Evolutionary conservation across 1,284 basidiomycete species (phyloP), one percentile per base, ranked within the genome.

Genomic region (Cutaneotrichosporon mucoides): DNA sequence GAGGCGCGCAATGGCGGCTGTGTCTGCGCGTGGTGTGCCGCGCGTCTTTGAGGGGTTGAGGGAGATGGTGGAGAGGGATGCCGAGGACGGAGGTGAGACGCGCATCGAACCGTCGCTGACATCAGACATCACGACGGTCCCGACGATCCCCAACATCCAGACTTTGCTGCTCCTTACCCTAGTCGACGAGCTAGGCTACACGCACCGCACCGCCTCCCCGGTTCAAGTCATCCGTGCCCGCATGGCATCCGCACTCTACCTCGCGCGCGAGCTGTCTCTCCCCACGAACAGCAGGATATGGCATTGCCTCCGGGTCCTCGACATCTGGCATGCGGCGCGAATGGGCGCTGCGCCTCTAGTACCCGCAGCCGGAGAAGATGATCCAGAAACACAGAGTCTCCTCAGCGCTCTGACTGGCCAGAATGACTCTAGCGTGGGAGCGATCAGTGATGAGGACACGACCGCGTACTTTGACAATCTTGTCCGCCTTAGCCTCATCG

Each of bases 281-380:
- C 62, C 8, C 38, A 2, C 8, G 38, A 12, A 65, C n/a, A 36
- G 37, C 2, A 47, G 65, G 43, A 62, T 70, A n/a, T 68, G 66
- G 68, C 57, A 48, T 24, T 68, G 65, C 49, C 63, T 63, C 7
- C 47, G 60, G 9, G 51, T 69, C 11, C 50, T 71, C 5, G 69
- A 71, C 56, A 55, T 64, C 48, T 68, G 67, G 69, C 59, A 55
- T 33, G 69, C 67, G 0, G 62, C 69, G 4, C 57, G 60, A 13
- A 53, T 42, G 9, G 69, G 69, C 2, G 41, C 49, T 4, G 61
- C 66, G 62, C 57, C 52, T 8, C 15, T 53, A 3, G 42, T 56
- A 3, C 24, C 24, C 24, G 24, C 24, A 3, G 24, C 24, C 24
- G 24, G 24, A 24, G 24, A 24, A 24, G 24, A 3, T 2, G 24